Conservation (phyloP, 192 early-diverging fungal genomes). For the Coemansia sp. region DNA sequence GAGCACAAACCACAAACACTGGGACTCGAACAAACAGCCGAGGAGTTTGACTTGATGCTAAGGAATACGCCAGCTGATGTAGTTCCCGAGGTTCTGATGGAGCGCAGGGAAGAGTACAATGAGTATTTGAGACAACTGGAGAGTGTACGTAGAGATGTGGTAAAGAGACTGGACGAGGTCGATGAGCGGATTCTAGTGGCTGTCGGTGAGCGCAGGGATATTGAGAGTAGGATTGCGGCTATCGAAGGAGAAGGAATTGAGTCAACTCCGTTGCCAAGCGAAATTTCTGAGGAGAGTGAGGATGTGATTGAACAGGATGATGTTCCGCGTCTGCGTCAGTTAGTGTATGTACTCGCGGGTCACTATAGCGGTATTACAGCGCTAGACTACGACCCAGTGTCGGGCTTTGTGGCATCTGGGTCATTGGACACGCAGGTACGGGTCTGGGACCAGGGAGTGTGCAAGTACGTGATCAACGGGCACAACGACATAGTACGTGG, state of each 20-base stretch:
- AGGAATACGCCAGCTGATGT: conserved; percentile 13
- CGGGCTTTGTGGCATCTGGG: conserved; percentile 63
- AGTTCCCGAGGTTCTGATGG: conserved; percentile 14
- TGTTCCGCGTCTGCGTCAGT: conserved; percentile 36
- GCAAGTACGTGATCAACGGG: conserved; percentile 36
- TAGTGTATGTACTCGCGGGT: conserved; percentile 44
- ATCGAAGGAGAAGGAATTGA: not conserved
- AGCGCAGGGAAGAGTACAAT: conserved; percentile 37
- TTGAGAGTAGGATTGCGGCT: conserved; percentile 18
- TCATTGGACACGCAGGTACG: conserved; percentile 70
- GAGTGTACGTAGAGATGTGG: conserved; percentile 15
- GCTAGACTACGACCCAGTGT: conserved; percentile 60
- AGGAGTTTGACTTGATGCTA: conserved; percentile 32
- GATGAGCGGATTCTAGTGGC: conserved; percentile 27
- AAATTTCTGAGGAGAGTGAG: conserved; percentile 13
- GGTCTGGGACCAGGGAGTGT: conserved; percentile 61
- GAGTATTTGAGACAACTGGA: conserved; percentile 34
- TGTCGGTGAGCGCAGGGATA: conserved; percentile 17
- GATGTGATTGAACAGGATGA: conserved; percentile 31
- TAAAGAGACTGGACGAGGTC: conserved; percentile 19
- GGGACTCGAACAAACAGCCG: conserved; percentile 16
- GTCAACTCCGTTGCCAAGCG: not conserved
- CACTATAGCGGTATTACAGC: conserved; percentile 64
- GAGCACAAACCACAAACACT: not conserved
- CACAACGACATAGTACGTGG: conserved; percentile 38